These are phyloP conservation scores for Cladosporium austrohemisphaericum DNA, from an alignment of 2,329 filamentous ascomycete genomes.

Conservation along the genomic window DNA sequence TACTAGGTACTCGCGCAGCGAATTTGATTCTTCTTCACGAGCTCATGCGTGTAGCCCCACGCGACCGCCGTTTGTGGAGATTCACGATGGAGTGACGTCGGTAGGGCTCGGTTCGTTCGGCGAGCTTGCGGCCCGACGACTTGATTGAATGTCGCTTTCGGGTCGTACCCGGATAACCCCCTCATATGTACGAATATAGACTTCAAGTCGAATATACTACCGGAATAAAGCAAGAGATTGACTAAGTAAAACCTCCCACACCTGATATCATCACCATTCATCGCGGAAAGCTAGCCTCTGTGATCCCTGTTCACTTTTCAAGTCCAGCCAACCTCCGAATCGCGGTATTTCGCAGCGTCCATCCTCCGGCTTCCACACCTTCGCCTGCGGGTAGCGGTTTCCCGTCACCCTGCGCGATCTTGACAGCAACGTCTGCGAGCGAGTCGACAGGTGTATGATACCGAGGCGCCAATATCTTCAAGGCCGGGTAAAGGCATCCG, in stretches of 20 bases:
- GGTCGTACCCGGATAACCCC: too few relatives aligned
- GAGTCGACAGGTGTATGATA: constrained; percentile 42
- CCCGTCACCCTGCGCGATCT: constrained; percentile 49
- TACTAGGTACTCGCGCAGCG: too few relatives aligned
- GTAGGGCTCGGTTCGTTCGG: background rate
- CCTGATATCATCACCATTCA: too few relatives aligned
- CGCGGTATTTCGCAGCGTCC: constrained; percentile 38
- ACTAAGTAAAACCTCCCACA: too few relatives aligned
- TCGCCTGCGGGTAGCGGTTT: constrained; percentile 34
- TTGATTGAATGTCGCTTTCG: too few relatives aligned
- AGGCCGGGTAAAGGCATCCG: background rate
- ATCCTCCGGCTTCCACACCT: constrained; percentile 39
- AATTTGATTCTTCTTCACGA: constrained; percentile 4
- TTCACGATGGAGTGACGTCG: constrained; percentile 1
- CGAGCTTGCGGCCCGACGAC: background rate
- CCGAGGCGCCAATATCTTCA: constrained; percentile 3
- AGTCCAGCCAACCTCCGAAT: constrained; percentile 38
- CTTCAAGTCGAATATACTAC: too few relatives aligned
- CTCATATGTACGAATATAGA: too few relatives aligned
- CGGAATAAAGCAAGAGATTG: too few relatives aligned
- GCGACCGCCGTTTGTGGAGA: constrained; percentile 12
- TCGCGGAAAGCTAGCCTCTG: too few relatives aligned
- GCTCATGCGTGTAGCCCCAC: constrained; percentile 9
- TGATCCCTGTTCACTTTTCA: too few relatives aligned
- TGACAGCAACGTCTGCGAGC: constrained; percentile 46